Percentiles rank a stretch among this genome's conserved stretches.
Conservation (phyloP, 768 basidiomycete species). For the Galerina marginata region DNA sequence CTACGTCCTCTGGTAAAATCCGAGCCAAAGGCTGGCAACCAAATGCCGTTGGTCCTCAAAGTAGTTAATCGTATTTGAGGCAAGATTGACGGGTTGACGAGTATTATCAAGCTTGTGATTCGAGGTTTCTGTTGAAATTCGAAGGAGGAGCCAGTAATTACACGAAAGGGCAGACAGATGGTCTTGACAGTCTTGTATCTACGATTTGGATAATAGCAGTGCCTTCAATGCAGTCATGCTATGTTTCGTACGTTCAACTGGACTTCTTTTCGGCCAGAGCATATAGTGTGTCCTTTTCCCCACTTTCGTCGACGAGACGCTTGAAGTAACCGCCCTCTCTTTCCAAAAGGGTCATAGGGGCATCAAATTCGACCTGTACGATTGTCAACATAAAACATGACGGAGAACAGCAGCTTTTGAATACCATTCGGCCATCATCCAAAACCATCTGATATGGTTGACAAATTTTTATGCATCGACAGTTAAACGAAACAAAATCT, state of each 20-base stretch:
- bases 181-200: too few species aligned
- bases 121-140: too few species aligned
- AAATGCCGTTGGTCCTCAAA: conserved; percentile 51
- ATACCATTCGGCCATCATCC: conserved; percentile 47
- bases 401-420: not conserved
- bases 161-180: too few species aligned
- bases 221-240: too few species aligned
- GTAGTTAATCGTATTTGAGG: conserved; percentile 19
- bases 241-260: too few species aligned
- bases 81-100: too few species aligned
- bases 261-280: conserved; percentile 13
- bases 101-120: too few species aligned
- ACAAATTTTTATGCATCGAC: not conserved
- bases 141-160: too few species aligned
- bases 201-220: too few species aligned
- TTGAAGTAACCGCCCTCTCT: conserved; percentile 56
- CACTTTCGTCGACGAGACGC: conserved; percentile 60
- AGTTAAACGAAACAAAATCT: conserved; percentile 15
- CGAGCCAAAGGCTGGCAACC: conserved; percentile 46
- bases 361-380: conserved; percentile 57
- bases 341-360: conserved; percentile 52
- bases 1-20: conserved; percentile 50
- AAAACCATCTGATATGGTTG: conserved; percentile 43
- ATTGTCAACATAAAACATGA: not conserved
- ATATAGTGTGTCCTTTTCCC: conserved; percentile 53